Base-by-base conservation (phyloP, 2,329 filamentous ascomycete genomes). In the Raffaelea albimanens region DNA sequence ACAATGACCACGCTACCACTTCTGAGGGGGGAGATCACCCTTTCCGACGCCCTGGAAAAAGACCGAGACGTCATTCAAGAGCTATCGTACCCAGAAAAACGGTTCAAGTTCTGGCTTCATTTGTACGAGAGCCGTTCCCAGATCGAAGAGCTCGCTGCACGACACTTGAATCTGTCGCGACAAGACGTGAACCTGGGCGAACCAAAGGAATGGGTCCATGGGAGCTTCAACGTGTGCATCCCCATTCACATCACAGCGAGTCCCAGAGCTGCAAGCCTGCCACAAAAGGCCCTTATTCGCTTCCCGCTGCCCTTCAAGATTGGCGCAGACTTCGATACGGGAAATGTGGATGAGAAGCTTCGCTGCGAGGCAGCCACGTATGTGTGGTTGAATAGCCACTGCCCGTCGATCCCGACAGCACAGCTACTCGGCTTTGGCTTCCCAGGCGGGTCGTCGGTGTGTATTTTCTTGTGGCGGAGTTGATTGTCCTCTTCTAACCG, bases 281-380 rank as follows among this genome's bases (percentile, higher is more conserved):
- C 23, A 3, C 41, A 14, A 3, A 4, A 18, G 31, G 9, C 25
- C 4, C 8, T 52, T 7, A 43, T 57, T 19, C 34, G 34, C 7
- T n/a, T 31, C 38, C 54, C 61, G 46, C 47, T 62, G 44, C 61
- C 60, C 38, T 58, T 58, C 44, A 60, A 61, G 43, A 51, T 64
- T 9, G 65, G 63, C 21, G 64, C 68, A 47, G 46, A 47, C 8
- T 49, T 40, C 18, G 51, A 56, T 48, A 61, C 63, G 11, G 65
- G 63, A 4, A 67, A 63, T 44, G 59, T 58, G 10, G 61, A 69
- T 40, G 66, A 69, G 53, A 68, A 68, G 54, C 13, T 67, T 3
- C 53, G 59, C 42, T 57, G 58, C 51, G 65, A 69, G 56, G 64
- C 59, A 21, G 65, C 61, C 2, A 63, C 62, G 3, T 68, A 64